Base-by-base conservation (phyloP, 441 rosid genomes). In the Aquilaria agallochum region DNA sequence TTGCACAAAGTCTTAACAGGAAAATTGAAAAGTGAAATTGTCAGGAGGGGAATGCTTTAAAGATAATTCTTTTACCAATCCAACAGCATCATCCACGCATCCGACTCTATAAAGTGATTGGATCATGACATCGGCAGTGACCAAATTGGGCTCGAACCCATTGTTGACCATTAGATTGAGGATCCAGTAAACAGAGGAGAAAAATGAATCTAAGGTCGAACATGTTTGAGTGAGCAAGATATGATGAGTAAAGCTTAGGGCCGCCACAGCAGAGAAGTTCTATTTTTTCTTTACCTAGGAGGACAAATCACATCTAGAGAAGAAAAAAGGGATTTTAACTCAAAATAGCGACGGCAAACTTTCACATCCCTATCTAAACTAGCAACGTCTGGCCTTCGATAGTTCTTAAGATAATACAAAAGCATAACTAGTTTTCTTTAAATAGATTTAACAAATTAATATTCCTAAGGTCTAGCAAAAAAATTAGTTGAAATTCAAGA, bases 1-100 rank as follows among this genome's bases (percentile, higher is more conserved):
- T 88, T 93, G 68, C 95, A 90, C 71, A 90, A 56, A 69, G 74
- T 76, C 80, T 90, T 90, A 9, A 93, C 76, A 9, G 87, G 78
- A 47, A 80, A 87, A 74, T 93, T 90, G 47, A 83, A 88, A 20
- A 14, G 97, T 90, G 53, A 68, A 87, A n/a, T 73, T 52, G 63
- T 88, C 96, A 0, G 95, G 95, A 52, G 72, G 84, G 0, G 79
- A 81, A 12, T 84, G 80, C 59, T 90, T 90, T 20, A 51, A 65
- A 2, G 87, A 75, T 0, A 87, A 63, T 56, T 87, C 97, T 66
- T 74, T 87, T 49, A 83, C 74, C 76, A 93, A 68, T 45, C 71
- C 82, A 27, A 79, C 51, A 14, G 91, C 95, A 15, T 87, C 83
- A 12, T 74, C 88, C 30, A 70, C 65, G 2, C 80, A 82, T 47